Evolutionary conservation across 2,329 filamentous ascomycete species (phyloP), one percentile per base, ranked within the genome.

Genomic region (Ophiocordyceps camponoti-rufipedis): DNA sequence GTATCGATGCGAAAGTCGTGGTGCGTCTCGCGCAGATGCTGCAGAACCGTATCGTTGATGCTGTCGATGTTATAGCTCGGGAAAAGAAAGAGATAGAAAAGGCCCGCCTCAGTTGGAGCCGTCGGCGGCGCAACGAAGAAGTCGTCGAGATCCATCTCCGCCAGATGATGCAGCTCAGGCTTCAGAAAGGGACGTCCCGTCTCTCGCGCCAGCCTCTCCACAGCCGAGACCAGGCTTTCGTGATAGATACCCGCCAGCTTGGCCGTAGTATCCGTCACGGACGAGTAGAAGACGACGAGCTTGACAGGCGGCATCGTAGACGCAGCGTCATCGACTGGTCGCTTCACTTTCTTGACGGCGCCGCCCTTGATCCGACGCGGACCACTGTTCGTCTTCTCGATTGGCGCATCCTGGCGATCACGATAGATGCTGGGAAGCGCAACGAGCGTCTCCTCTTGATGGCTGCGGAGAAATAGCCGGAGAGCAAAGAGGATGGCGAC

Each of bases 1-100:
- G 87, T 94, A 55, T 96, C 88, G 52, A 98, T 93, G 47, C 89
- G 78, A 68, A 96, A 96, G 61, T 98, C 91, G 64, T 96, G 79
- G 58, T 96, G 89, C 0, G 88, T 96, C 60, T 98, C 89, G 57
- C 83, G 73, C 6, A 98, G 66, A 59, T 94, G 86, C 51, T 85
- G 79, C 23, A 96, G 68, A 59, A 96, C 88, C 14, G 78, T 89
- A 56, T 88, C 83, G 52, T 94, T 77, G 52, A 93, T 83, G 8
- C 85, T 89, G 56, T 95, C 89, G 55, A 95, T 94, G 57, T 96
- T 93, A 68, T 95, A 96, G 50, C 84, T 88, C 0, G 89, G 91
- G 4, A 95, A 63, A 35, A 96, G 65, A 46, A 96, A 71, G 38
- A 93, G 69, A 62, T 96, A 98, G 54, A 95, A 80, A 53, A 80